Evolutionary conservation across 805 yeast genomes (phyloP).

Genomic region (Maudiozyma serrabonitensis): DNA sequence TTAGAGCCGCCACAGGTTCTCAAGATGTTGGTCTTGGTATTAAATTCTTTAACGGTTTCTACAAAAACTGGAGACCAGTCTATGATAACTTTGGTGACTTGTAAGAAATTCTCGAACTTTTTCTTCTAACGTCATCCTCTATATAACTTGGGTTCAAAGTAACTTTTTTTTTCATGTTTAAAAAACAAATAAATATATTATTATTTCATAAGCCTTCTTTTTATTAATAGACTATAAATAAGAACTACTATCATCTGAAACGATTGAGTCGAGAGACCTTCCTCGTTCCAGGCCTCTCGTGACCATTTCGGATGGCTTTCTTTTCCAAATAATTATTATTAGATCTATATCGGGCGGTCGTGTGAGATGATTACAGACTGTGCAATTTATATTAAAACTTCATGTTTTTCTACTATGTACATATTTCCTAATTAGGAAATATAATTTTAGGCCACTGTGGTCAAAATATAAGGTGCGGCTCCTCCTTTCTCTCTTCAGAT

Average conservation of each 20-base stretch:
- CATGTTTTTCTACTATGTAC: neutral
- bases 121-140: too few species aligned
- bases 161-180: too few species aligned
- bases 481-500: neutral
- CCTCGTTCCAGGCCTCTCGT: too few species aligned
- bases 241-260: too few species aligned
- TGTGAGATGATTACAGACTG: neutral
- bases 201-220: too few species aligned
- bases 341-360: neutral
- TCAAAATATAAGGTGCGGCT: neutral
- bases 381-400: neutral
- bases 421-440: neutral
- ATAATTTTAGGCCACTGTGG: neutral
- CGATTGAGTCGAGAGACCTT: too few species aligned
- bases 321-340: too few species aligned
- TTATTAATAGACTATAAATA: too few species aligned
- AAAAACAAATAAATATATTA: too few species aligned
- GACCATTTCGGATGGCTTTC: too few species aligned
- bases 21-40: constrained; percentile 68
- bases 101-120: constrained; percentile 12
- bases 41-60: constrained; percentile 63
- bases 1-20: constrained; percentile 72
- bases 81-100: constrained; percentile 44
- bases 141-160: too few species aligned
- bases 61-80: constrained; percentile 53